Evolutionary conservation across 2,329 filamentous ascomycete species (phyloP).

Genomic region (Monosporascus cannonballus): DNA sequence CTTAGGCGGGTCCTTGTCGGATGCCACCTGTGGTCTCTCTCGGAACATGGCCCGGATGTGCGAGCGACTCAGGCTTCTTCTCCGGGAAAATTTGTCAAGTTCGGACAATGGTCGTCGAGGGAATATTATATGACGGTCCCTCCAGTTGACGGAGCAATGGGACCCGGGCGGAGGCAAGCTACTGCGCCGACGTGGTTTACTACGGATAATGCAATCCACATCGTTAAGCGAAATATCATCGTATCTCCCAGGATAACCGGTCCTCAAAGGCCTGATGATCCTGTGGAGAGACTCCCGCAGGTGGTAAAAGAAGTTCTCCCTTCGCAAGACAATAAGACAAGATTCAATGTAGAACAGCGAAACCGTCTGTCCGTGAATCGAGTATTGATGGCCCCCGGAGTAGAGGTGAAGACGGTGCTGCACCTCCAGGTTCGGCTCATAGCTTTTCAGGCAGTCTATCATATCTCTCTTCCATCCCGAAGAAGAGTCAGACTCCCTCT

Average conservation of each 20-base stretch:
- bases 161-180: constrained; percentile 11
- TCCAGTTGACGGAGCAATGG: constrained; percentile 6
- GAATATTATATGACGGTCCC: constrained; percentile 11
- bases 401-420: constrained; percentile 13
- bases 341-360: constrained; percentile 10
- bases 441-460: constrained; percentile 11
- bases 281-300: background rate
- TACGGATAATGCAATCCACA: constrained; percentile 1
- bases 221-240: background rate
- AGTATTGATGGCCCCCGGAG: constrained; percentile 14
- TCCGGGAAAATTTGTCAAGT: constrained; percentile 25
- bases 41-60: constrained; percentile 30
- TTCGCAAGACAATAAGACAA: constrained; percentile 6
- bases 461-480: constrained; percentile 16
- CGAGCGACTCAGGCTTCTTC: constrained; percentile 30
- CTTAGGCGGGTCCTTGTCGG: background rate
- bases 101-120: constrained; percentile 21
- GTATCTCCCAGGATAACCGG: background rate
- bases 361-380: constrained; percentile 39
- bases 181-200: constrained; percentile 7
- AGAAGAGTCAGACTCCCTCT: background rate
- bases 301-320: background rate
- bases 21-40: constrained; percentile 16
- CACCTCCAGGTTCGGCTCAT: constrained; percentile 1
- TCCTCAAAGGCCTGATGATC: background rate